Evolutionary conservation across 768 basidiomycete genomes (phyloP), one percentile per base, ranked within the genome.

Genomic region (Trametes cubensis): DNA sequence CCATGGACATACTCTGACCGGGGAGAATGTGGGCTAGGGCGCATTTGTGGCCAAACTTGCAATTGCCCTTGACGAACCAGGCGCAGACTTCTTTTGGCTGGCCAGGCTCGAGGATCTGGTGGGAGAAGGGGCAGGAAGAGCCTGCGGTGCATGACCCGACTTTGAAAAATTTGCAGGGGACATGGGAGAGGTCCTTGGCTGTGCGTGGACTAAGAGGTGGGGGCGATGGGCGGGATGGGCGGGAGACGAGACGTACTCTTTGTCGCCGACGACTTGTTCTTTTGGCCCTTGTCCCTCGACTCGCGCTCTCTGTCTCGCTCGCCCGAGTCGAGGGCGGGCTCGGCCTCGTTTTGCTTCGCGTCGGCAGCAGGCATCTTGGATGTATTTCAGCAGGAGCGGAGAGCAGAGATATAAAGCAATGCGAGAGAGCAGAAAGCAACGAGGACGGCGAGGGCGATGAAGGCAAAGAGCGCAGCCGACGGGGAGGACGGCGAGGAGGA

Each of bases 161-260:
- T 72, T 90, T 92, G 85, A 87, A 97, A 84, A 98, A 98, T 78
- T 96, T 92, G 80, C 96, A 98, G 1, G 95, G 95, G 15, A 98
- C 96, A 81, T 97, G 95, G 2, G 92, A 92, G 58, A 98, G 83
- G 73, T 94, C 92, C 74, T 94, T 93, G 52, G 87, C 89, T 89
- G 72, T 39, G 26, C 26, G 55, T 1, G 39, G 50, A 21, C 40
- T 53, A 42, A 50, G 38, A 28, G 25, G 44, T 41, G 20, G 44
- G 55, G 38, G 25, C 3, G 18, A 28, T 15, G 23, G 25, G 15
- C 25, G 48, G 48, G 28, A 26, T 13, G 28, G 48, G 25, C 25
- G 25, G 23, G 28, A 49, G 26, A 49, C 28, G 11, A 28, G 48
- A 63, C 67, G 51, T 59, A 69, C 66, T 62, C 64, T 69, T 69